Evolutionary conservation across 345 rosid genomes (phyloP), one percentile per base, ranked within the genome.

Genomic region (Aquilaria malaccensis): DNA sequence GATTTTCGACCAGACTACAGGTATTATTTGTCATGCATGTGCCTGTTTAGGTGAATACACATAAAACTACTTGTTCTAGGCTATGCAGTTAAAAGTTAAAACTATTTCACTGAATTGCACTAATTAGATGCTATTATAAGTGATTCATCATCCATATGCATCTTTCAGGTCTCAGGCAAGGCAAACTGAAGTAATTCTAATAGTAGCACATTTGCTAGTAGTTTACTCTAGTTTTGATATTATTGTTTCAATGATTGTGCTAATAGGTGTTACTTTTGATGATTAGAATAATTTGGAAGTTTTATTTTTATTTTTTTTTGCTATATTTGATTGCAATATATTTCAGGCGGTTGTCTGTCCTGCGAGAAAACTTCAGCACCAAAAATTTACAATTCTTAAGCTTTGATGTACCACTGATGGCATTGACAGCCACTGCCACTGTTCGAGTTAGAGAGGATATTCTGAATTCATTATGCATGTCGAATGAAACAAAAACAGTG

Each of bases 381-480:
- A 62, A 74, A 65, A 81, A 55, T 66, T 70, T 84, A 71, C 72
- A 78, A 33, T 85, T 76, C 79, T 79, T 85, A 72, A 80, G 77
- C 57, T 72, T 58, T 59, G 85, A 88, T 79, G 73, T 88, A 50
- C 95, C 98, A 12, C 64, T 91, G 63, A 91, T 91, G 96, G 95
- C 92, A 59, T 77, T 91, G 85, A 91, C 98, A 58, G 96, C 98
- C 62, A 91, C 96, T 13, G 98, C 98, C 67, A 88, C 95, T 30
- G 47, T 60, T 76, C 83, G 60, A 55, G 98, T 88, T 66, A 87
- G 70, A 54, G 82, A 81, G 75, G 96, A 88, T 74, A 83, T 91
- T 68, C 73, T 85, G 66, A 68, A 79, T 62, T 85, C 92, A 13
- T 79, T 91, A 64, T 63, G 71, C 74, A 72, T 88, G 87, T 78